Base-by-base conservation (phyloP, 495 filamentous ascomycete genomes). In the Pyrenopolyporus hunteri region DNA sequence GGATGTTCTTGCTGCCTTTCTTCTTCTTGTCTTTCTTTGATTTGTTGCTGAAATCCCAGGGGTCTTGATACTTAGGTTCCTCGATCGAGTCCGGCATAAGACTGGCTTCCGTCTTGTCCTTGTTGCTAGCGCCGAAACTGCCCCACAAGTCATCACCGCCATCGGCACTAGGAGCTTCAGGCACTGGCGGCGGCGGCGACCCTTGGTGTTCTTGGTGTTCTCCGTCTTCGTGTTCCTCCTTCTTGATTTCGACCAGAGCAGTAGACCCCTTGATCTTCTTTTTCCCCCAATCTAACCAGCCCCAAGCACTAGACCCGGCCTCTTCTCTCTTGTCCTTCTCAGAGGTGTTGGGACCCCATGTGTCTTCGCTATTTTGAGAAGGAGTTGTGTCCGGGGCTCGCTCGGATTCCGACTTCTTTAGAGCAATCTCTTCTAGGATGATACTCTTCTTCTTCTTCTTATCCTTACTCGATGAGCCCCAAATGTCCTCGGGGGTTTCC, bases 1-100 rank as follows among this genome's bases (percentile, higher is more conserved):
- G 71, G n/a, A 65, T 42, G 20, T 74, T 77, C 59, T 75, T 76
- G 40, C 57, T 67, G 32, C 58, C 59, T 48, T 79, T 79, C 59
- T 75, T 75, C 62, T 78, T 79, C 37, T 72, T 73, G 23, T 73
- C 67, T 51, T 76, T 78, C 39, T 73, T 74, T 8, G 73, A 71
- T 19, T 66, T 68, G 23, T 67, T 48, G 2, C 60, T 29, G 11
- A 61, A 22, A 37, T 66, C 75, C 77, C 74, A 78, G n/a, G 64
- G 59, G 49, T 80, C 76, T 17, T 78, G 74, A 4, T 65, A 57
- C 29, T 72, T 74, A 13, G 76, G 78, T 49, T 81, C 77, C 51
- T 81, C 78, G 44, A 78, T 76, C 5, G 69, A 65, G 53, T 79
- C 79, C 6, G 74, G 75, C 60, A 78, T 78, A 40, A 76, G 64